Percentiles rank a stretch among this genome's conserved stretches.
These are phyloP conservation scores for Exophiala oligosperma DNA, from an alignment of 2,329 filamentous ascomycete species.

Conservation along the genomic window DNA sequence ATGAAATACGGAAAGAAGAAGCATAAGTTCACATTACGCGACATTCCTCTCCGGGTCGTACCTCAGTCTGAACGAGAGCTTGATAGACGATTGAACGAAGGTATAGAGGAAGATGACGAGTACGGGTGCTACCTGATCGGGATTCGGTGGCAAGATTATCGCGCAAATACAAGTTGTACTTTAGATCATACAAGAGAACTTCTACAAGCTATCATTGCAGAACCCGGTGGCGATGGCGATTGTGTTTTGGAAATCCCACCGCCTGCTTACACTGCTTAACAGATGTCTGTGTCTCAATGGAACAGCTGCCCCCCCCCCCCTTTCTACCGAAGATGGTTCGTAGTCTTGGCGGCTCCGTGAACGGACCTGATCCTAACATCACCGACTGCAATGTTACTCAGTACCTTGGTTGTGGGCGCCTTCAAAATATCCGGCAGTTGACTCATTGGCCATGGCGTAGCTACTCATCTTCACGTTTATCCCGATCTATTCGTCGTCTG, in stretches of 20 bases:
- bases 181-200: neutral
- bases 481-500: too few species aligned
- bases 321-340: too few species aligned
- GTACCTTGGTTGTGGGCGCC: too few species aligned
- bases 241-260: neutral
- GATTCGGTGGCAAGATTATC: neutral
- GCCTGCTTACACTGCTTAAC: constrained; percentile 4
- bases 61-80: constrained; percentile 1
- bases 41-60: neutral
- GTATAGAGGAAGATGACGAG: neutral
- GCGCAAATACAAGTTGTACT: neutral
- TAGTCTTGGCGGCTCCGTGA: too few species aligned
- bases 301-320: neutral
- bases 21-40: constrained; percentile 7
- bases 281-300: neutral
- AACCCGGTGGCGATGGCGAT: neutral
- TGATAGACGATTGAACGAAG: constrained; percentile 1
- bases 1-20: constrained; percentile 8
- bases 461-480: too few species aligned
- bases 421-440: too few species aligned
- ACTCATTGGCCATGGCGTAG: too few species aligned
- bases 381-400: too few species aligned
- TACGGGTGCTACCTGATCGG: neutral
- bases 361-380: too few species aligned
- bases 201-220: neutral